These are phyloP conservation scores for Chrysophaeum taylorii DNA, from an alignment of 352 stramenopile genomes.

Conservation along the genomic window DNA sequence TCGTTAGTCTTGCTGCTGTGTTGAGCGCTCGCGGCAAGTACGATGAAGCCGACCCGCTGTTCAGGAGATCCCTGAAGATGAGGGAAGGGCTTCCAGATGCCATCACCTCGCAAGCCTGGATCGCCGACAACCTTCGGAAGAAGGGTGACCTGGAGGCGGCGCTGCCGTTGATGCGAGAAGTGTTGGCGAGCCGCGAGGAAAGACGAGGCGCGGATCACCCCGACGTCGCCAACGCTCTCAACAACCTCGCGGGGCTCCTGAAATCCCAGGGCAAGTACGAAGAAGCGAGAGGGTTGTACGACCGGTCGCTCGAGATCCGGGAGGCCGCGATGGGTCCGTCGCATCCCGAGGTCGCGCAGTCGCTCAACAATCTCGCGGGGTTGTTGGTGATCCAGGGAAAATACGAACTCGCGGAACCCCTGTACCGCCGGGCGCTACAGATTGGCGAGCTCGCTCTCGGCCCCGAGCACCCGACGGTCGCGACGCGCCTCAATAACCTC, in stretches of 20 bases:
- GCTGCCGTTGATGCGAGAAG: slow-evolving; percentile 20
- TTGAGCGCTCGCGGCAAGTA: not conserved
- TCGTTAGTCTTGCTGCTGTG: not conserved
- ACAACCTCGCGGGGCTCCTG: slow-evolving; percentile 21
- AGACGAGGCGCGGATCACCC: slow-evolving; percentile 19
- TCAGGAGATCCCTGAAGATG: slow-evolving; percentile 14
- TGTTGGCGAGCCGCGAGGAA: slow-evolving; percentile 20
- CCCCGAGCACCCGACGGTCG: slow-evolving; percentile 19
- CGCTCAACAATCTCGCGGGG: not conserved
- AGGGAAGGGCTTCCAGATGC: slow-evolving; percentile 27
- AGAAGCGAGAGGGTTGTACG: slow-evolving; percentile 15
- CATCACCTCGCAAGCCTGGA: too few relatives aligned
- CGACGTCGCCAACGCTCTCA: slow-evolving; percentile 22
- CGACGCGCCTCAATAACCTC: slow-evolving; percentile 23
- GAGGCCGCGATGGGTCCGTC: slow-evolving; percentile 20
- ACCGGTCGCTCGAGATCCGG: slow-evolving; percentile 11
- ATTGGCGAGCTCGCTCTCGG: slow-evolving; percentile 23
- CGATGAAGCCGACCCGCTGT: slow-evolving; percentile 21
- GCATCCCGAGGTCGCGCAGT: slow-evolving; percentile 18
- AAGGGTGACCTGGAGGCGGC: too few relatives aligned
- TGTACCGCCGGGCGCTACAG: slow-evolving; percentile 18
- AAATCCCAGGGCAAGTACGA: slow-evolving; percentile 16
- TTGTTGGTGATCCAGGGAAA: not conserved
- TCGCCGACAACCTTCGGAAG: too few relatives aligned
- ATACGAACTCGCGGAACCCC: slow-evolving; percentile 17